Evolutionary conservation across 192 early-diverging fungal species (phyloP).

Genomic region (Entophlyctis helioformis): DNA sequence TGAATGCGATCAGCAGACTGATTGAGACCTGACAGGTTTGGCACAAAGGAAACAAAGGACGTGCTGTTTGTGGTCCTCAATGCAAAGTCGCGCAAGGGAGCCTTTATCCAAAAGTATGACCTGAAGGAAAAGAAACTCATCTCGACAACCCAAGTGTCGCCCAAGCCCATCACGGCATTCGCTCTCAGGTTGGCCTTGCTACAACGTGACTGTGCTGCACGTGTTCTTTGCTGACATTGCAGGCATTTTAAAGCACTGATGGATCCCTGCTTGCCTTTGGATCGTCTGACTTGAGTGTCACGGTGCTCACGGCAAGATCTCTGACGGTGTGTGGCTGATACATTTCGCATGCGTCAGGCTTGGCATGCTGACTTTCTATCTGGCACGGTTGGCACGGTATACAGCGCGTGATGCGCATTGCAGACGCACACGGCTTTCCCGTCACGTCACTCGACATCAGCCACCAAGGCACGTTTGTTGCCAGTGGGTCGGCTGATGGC

Average conservation of each 20-base stretch:
- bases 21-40: constrained; percentile 32
- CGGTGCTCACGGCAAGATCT: constrained; percentile 45
- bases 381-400: too few relatives aligned
- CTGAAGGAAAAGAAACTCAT: constrained; percentile 40
- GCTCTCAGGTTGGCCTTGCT: constrained; percentile 40
- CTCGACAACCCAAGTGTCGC: constrained; percentile 27
- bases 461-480: constrained; percentile 43
- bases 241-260: constrained; percentile 37
- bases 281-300: constrained; percentile 58
- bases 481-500: constrained; percentile 75
- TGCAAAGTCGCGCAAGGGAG: constrained; percentile 28
- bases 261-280: constrained; percentile 64
- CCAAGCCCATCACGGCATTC: constrained; percentile 55
- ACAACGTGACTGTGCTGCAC: too few relatives aligned
- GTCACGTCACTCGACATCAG: constrained; percentile 68
- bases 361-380: too few relatives aligned
- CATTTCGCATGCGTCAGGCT: too few relatives aligned
- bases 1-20: too few relatives aligned
- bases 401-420: constrained; percentile 43
- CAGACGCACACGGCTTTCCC: constrained; percentile 67
- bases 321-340: constrained; percentile 33
- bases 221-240: too few relatives aligned
- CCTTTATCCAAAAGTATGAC: constrained; percentile 52
- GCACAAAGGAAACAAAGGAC: constrained; percentile 35
- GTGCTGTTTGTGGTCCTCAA: constrained; percentile 57